A percentile compares a stretch with the other conserved stretches of the same genome.
Conservation (phyloP, 2,329 filamentous ascomycete genomes). For the Cytospora paraplurivora region DNA sequence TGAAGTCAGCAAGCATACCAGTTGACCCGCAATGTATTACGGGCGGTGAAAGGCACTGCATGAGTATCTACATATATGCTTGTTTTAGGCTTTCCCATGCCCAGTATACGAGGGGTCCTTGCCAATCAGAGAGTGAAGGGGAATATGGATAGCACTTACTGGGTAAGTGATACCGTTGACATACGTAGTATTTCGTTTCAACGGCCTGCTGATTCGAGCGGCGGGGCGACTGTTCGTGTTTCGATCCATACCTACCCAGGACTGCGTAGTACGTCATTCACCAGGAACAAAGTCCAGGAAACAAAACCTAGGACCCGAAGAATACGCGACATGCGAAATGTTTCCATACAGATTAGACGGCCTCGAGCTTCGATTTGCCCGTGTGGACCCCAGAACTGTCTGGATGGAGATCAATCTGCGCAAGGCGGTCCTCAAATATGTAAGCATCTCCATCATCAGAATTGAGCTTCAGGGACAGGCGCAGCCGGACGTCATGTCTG, state of each 20-base stretch:
- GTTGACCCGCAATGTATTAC: background rate
- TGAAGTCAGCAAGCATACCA: no score
- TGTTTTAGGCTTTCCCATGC: constrained; percentile 6
- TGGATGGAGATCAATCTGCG: constrained; percentile 1
- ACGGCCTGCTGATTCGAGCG: background rate
- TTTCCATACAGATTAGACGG: background rate
- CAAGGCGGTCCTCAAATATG: constrained; percentile 1
- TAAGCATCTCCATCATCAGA: background rate
- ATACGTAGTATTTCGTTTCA: background rate
- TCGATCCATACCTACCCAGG: background rate
- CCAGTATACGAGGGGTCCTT: constrained; percentile 17
- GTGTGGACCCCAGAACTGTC: background rate
- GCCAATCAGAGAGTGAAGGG: background rate
- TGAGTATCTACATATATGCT: background rate
- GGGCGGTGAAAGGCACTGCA: background rate
- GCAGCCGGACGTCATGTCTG: background rate
- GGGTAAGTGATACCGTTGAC: background rate
- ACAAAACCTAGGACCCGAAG: background rate
- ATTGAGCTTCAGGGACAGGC: background rate
- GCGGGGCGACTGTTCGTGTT: background rate
- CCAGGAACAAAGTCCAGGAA: background rate
- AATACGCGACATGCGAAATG: background rate
- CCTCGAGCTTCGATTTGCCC: background rate
- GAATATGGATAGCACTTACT: background rate
- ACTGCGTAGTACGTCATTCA: background rate